Evolutionary conservation across 345 rosid genomes (phyloP), one percentile per base, ranked within the genome.

Genomic region (Gossypium arboreum): DNA sequence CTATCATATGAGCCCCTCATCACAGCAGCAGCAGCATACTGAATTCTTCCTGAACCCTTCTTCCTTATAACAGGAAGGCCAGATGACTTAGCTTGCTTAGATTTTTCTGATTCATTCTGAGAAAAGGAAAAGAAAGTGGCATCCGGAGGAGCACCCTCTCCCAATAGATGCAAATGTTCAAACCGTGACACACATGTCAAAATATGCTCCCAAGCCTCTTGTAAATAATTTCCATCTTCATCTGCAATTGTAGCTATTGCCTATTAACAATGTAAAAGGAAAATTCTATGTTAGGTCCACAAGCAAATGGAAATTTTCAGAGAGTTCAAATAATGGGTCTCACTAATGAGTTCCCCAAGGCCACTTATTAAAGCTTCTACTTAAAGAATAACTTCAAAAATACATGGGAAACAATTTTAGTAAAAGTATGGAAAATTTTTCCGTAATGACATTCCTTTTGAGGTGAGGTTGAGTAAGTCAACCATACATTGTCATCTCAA

Each of bases 171-270:
- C 50, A 95, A 89, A 84, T 95, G 99, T 79, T 95, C 99, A 80
- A 95, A 93, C 81, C 99, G 92, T 61, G 98, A 95, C 76, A 95
- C 97, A 79, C 99, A 95, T 22, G 97, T 91, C 88, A 95, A 88
- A 74, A 95, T 88, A 88, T 95, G 99, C 82, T 93, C 99, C 99
- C 99, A 95, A 72, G 99, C 98, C 81, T 95, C 99, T 89, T 93
- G 99, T 81, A 95, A 85, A 84, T 90, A 93, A 81, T 93, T 93
- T 16, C 99, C 99, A 83, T 95, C 99, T 84, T 95, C 99, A 79
- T 93, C 97, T 71, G 98, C 99, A 83, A 95, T 87, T 70, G 93
- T 84, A 75, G 93, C 87, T 78, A 95, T 86, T 73, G 97, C 97
- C 99, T 95, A 74, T 13, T 17, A 78, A 77, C 39, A 82, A 80